Evolutionary conservation across 2,329 filamentous ascomycete species (phyloP).

Genomic region (Colletotrichum sp.): DNA sequence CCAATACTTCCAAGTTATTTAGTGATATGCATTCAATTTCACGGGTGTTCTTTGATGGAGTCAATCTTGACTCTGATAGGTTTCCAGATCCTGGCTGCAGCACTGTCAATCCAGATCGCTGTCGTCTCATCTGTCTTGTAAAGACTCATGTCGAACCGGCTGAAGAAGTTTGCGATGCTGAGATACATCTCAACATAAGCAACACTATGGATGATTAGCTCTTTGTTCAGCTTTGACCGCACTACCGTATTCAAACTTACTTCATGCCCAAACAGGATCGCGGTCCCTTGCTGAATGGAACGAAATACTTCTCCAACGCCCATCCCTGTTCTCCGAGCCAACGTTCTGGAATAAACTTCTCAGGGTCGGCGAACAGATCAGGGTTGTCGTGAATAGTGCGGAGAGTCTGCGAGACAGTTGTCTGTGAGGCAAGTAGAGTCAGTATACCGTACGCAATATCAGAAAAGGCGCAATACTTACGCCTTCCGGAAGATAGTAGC

Average conservation of each 20-base stretch:
- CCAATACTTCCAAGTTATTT: background rate
- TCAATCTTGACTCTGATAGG: background rate
- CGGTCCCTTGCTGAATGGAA: background rate
- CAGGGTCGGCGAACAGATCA: background rate
- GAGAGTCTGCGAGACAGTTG: background rate
- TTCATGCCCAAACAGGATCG: background rate
- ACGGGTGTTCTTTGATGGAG: background rate
- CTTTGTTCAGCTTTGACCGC: too few species aligned
- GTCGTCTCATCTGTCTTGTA: background rate
- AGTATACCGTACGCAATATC: background rate
- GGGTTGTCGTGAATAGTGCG: background rate
- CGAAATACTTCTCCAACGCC: background rate
- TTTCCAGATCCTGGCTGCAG: background rate
- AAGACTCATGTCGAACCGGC: background rate
- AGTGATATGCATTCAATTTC: rapidly evolving
- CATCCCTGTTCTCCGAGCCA: background rate
- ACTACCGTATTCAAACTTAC: background rate
- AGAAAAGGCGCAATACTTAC: background rate
- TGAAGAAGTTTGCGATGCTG: background rate
- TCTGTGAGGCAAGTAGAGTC: background rate
- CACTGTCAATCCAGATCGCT: background rate
- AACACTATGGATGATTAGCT: background rate
- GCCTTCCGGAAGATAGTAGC: background rate
- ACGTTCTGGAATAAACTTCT: background rate
- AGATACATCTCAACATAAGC: background rate